phyloP scores from a whole-genome alignment of 352 stramenopile species.

The Elongisporangium anandrum region DNA sequence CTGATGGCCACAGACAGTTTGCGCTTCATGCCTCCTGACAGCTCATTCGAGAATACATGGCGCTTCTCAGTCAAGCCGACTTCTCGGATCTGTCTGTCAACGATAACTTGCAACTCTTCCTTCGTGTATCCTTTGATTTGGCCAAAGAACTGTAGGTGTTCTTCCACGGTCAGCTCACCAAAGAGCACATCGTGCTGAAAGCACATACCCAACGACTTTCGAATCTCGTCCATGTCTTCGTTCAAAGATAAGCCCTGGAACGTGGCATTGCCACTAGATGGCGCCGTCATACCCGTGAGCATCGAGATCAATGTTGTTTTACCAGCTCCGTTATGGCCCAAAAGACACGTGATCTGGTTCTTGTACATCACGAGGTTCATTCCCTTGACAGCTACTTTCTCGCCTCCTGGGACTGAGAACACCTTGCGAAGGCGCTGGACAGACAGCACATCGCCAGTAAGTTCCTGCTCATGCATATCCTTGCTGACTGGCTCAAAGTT shows the following conservation, averaged over 20 bases:
- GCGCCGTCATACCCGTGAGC: conserved; percentile 54
- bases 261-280: conserved; percentile 55
- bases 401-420: conserved; percentile 72
- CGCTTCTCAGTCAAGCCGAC: conserved; percentile 57
- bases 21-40: conserved; percentile 88
- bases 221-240: conserved; percentile 64
- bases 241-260: conserved; percentile 34
- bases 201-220: conserved; percentile 58
- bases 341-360: conserved; percentile 66
- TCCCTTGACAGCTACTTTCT: conserved; percentile 85
- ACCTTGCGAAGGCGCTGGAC: conserved; percentile 67
- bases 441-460: conserved; percentile 34
- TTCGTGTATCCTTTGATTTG: conserved; percentile 49
- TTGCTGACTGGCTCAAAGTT: conserved; percentile 36
- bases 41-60: conserved; percentile 31
- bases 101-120: conserved; percentile 20
- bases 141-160: conserved; percentile 69
- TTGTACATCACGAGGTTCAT: conserved; percentile 80
- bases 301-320: conserved; percentile 81
- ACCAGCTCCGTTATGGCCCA: conserved; percentile 76
- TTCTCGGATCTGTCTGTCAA: conserved; percentile 40
- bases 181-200: conserved; percentile 84
- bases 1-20: conserved; percentile 86
- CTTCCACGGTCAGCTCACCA: conserved; percentile 62
- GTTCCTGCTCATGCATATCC: conserved; percentile 44